Base-by-base conservation (phyloP, 164 flowering plant genomes). In the Berberis thunbergii region DNA sequence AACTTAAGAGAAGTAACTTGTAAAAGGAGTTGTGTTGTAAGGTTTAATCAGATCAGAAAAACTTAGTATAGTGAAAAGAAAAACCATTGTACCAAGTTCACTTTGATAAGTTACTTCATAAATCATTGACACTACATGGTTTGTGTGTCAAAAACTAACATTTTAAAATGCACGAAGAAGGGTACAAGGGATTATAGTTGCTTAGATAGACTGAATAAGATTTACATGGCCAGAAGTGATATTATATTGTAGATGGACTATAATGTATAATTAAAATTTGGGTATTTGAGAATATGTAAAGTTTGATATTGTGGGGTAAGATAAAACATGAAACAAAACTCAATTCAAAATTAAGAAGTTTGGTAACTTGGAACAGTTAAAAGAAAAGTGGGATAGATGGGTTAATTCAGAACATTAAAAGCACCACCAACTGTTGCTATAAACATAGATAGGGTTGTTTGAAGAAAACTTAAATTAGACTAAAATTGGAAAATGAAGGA, bases 31-130 rank as follows among this genome's bases (percentile, higher is more conserved):
- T 8, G 11, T 10, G n/a, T 7, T 7, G 54, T 26, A 26, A 26
- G 26, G 26, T 26, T 26, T 26, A 26, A 26, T 26, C 26, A 52
- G 54, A 52, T 26, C 54, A 10, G 54, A 1, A 64, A 26, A 43
- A 62, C 45, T 6, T 53, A 45, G 45, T 55, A 57, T 54, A 26
- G 59, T 13, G 55, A 59, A 44, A 49, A 60, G 57, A 42, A 49
- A 43, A 49, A 60, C 7, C 38, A 52, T 45, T 42, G 41, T 43
- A 54, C 59, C 49, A 41, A 58, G 40, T 49, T 57, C 26, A 59
- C 63, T 42, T 54, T 43, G 54, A 61, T 43, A 7, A 53, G 44
- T 64, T 57, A 63, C 50, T 67, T 55, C 63, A 54, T 58, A 43
- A 26, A 3, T 50, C 41, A 60, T 4, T 44, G 45, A 60, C 50